These are phyloP conservation scores for Rehmannia glutinosa DNA, from an alignment of 257 asterid genomes.

Conservation along the genomic window DNA sequence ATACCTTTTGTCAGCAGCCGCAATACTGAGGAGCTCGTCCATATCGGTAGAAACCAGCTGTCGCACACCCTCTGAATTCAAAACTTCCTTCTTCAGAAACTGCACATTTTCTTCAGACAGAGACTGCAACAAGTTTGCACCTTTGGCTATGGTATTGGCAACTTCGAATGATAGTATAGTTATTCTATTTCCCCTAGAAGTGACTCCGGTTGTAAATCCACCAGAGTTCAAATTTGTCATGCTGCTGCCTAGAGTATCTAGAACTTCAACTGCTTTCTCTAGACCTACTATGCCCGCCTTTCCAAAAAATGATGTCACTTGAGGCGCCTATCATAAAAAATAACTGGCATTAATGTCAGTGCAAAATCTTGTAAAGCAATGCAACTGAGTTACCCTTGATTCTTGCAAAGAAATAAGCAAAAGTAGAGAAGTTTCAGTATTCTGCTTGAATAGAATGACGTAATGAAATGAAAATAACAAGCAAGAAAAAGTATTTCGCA, in stretches of 20 bases:
- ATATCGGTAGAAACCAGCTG: constrained; percentile 78
- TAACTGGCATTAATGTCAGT: constrained; percentile 1
- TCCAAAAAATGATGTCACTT: constrained; percentile 81
- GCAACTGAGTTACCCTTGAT: constrained; percentile 5
- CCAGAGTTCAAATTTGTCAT: constrained; percentile 89
- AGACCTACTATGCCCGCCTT: constrained; percentile 89
- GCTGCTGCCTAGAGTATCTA: constrained; percentile 96
- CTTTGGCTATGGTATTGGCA: constrained; percentile 93
- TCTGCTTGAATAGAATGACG: constrained; percentile 12
- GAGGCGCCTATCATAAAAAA: constrained; percentile 62
- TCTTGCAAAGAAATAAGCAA: not conserved
- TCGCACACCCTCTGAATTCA: constrained; percentile 81
- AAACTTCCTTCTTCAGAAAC: constrained; percentile 67
- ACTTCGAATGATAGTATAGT: constrained; percentile 88
- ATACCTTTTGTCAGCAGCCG: constrained; percentile 98
- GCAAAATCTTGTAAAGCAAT: not conserved
- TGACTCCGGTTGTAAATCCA: constrained; percentile 68
- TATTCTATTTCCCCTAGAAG: constrained; percentile 76
- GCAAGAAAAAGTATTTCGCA: not conserved
- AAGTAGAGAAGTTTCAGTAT: not conserved
- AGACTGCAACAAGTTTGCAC: constrained; percentile 75
- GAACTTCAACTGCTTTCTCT: constrained; percentile 94
- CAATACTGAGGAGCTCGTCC: constrained; percentile 83
- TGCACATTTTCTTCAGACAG: constrained; percentile 76
- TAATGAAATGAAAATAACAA: constrained; percentile 5